Conservation (phyloP, 2,329 filamentous ascomycete genomes). For the Colletotrichum kahawae region DNA sequence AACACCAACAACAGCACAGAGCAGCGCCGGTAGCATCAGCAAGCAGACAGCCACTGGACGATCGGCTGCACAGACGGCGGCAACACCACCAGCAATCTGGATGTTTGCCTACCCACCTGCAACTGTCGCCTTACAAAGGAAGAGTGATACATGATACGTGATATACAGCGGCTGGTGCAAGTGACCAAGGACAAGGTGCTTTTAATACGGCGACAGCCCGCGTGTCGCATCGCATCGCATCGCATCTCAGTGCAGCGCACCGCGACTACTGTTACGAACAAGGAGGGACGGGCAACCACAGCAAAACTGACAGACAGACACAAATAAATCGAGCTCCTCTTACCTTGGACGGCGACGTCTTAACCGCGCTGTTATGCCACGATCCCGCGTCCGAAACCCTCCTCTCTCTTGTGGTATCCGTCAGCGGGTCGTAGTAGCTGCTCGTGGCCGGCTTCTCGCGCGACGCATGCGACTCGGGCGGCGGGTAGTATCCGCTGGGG, state of each 20-base stretch:
- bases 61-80: slow-evolving; percentile 6
- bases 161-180: neutral
- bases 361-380: slow-evolving; percentile 48
- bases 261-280: neutral
- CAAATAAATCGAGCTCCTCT: slow-evolving; percentile 29
- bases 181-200: neutral
- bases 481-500: slow-evolving; percentile 46
- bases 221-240: neutral
- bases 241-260: neutral
- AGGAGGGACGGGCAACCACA: neutral
- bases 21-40: neutral
- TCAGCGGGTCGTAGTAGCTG: slow-evolving; percentile 60
- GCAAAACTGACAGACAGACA: neutral
- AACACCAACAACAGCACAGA: neutral
- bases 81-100: neutral
- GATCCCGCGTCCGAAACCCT: slow-evolving; percentile 48
- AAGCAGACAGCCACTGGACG: neutral
- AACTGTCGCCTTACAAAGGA: neutral
- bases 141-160: neutral
- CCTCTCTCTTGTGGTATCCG: slow-evolving; percentile 54
- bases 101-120: neutral
- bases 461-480: slow-evolving; percentile 32
- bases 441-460: slow-evolving; percentile 46
- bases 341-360: slow-evolving; percentile 53
- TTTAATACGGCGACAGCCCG: neutral